phyloP scores from a whole-genome alignment of 306 rosid genomes.

The Medicago lupulina region DNA sequence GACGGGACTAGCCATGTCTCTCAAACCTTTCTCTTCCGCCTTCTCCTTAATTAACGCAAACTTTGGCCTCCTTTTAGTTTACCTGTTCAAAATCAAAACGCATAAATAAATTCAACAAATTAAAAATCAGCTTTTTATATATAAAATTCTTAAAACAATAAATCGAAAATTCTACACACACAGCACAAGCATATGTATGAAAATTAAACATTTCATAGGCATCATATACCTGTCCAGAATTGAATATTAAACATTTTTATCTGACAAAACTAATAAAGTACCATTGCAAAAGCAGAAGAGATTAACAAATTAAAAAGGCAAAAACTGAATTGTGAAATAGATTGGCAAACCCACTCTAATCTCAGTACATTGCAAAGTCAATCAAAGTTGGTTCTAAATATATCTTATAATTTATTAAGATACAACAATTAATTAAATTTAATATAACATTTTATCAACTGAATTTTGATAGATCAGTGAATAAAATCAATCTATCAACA shows the following conservation, averaged over 20 bases:
- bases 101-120: background rate
- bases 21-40: slow-evolving; percentile 47
- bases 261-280: background rate
- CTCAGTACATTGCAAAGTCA: too few relatives aligned
- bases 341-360: background rate
- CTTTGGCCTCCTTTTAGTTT: background rate
- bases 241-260: background rate
- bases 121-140: slow-evolving; percentile 10
- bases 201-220: background rate
- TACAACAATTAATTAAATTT: background rate
- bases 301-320: background rate
- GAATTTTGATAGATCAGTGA: background rate
- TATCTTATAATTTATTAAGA: too few relatives aligned
- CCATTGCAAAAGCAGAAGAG: background rate
- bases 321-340: background rate
- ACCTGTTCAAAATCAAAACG: background rate
- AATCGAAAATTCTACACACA: background rate
- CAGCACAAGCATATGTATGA: background rate
- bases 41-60: slow-evolving; percentile 42
- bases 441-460: too few relatives aligned
- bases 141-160: background rate
- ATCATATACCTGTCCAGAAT: background rate
- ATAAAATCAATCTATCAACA: background rate
- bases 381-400: too few relatives aligned
- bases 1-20: slow-evolving; percentile 39